Evolutionary conservation across 2,329 filamentous ascomycete species (phyloP).

Genomic region (Colletotrichum musae): DNA sequence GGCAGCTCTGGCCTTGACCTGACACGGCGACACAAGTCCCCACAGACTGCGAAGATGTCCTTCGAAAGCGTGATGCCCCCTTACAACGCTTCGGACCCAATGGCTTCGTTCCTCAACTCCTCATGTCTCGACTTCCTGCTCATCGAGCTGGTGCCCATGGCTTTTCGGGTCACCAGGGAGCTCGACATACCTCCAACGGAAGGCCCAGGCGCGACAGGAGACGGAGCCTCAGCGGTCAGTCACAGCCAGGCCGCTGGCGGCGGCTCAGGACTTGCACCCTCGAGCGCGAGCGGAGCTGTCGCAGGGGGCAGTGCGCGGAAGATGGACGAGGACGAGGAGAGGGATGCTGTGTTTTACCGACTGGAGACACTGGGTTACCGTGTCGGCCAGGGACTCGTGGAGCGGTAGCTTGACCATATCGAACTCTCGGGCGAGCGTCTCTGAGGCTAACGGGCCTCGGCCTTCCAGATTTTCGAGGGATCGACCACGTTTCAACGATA

Average conservation of each 20-base stretch:
- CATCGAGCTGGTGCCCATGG: constrained; percentile 96
- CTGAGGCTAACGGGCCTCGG: constrained; percentile 6
- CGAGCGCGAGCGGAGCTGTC: constrained; percentile 42
- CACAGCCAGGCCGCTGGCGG: constrained; percentile 27
- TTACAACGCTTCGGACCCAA: constrained; percentile 80
- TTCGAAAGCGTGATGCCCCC: constrained; percentile 79
- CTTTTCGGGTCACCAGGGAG: constrained; percentile 86
- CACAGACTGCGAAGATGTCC: constrained; percentile 68
- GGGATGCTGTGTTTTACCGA: constrained; percentile 87
- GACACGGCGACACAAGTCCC: neutral
- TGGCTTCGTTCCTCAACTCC: constrained; percentile 82
- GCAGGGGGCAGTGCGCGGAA: constrained; percentile 47
- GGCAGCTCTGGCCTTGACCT: no score
- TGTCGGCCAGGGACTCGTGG: constrained; percentile 92
- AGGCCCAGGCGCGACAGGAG: constrained; percentile 41
- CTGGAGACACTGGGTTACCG: constrained; percentile 90
- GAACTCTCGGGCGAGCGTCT: constrained; percentile 2
- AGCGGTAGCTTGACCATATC: constrained; percentile 73
- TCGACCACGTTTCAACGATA: constrained; percentile 89
- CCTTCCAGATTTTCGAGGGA: constrained; percentile 80
- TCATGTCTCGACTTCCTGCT: constrained; percentile 95
- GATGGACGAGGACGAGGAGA: constrained; percentile 83
- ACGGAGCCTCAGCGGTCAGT: constrained; percentile 17
- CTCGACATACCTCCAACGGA: constrained; percentile 67
- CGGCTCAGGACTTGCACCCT: constrained; percentile 42